phyloP scores from a whole-genome alignment of 2,329 filamentous ascomycete species.

The Pseudocercospora fijiensis region DNA sequence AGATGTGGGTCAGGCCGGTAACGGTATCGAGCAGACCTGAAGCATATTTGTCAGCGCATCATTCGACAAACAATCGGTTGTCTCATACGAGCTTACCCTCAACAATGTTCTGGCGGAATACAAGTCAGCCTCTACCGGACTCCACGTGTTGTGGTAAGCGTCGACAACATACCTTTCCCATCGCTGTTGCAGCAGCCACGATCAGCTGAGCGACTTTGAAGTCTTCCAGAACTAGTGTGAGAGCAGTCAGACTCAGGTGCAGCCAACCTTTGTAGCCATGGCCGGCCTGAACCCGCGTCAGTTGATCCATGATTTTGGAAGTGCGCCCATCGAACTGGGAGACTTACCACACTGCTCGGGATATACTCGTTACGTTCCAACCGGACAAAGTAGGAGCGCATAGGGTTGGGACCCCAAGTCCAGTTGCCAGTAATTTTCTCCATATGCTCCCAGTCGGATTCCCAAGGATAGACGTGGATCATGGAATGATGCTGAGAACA shows the following conservation, averaged over 20 bases:
- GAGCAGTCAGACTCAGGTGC: constrained; percentile 50
- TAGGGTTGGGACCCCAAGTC: constrained; percentile 58
- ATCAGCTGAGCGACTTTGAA: constrained; percentile 55
- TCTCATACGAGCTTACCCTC: constrained; percentile 21
- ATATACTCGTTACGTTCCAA: constrained; percentile 57
- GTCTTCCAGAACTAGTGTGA: constrained; percentile 55
- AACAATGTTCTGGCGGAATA: constrained; percentile 14
- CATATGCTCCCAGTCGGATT: constrained; percentile 61
- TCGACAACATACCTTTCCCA: constrained; percentile 42
- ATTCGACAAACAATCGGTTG: constrained; percentile 40
- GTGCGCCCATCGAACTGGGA: not conserved
- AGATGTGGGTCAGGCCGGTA: constrained; percentile 7
- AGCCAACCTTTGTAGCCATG: constrained; percentile 62
- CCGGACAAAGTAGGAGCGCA: constrained; percentile 57
- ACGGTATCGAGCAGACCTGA: not conserved
- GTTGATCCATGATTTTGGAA: not conserved
- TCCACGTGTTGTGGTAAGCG: not conserved
- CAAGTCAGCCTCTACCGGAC: not conserved
- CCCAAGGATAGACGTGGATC: constrained; percentile 59
- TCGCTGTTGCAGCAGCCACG: constrained; percentile 52
- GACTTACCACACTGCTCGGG: constrained; percentile 28
- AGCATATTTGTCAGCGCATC: constrained; percentile 40
- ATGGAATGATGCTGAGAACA: constrained; percentile 61
- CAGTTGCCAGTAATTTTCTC: constrained; percentile 59
- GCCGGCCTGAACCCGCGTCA: constrained; percentile 35